phyloP scores from a whole-genome alignment of 2,329 filamentous ascomycete species.

The Fusarium mangiferae region DNA sequence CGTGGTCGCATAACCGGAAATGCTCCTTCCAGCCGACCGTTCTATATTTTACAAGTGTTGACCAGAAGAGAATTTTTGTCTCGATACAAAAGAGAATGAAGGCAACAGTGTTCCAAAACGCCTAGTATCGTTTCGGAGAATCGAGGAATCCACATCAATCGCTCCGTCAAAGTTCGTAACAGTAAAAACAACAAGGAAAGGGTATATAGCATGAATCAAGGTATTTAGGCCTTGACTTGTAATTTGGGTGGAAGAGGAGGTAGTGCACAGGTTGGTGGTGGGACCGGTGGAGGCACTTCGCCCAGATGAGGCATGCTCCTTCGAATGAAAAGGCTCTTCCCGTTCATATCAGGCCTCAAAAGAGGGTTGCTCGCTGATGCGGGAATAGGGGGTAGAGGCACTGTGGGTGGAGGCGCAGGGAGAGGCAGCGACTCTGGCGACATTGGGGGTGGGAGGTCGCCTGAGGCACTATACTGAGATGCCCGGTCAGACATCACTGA shows the following conservation, averaged over 20 bases:
- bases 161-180: constrained; percentile 33
- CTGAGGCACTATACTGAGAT: constrained; percentile 34
- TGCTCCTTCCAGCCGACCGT: constrained; percentile 17
- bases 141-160: constrained; percentile 27
- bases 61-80: constrained; percentile 2
- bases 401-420: constrained; percentile 45
- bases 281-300: constrained; percentile 63
- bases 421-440: constrained; percentile 38
- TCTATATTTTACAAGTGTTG: constrained; percentile 35
- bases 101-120: constrained; percentile 22
- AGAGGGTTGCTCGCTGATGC: constrained; percentile 37
- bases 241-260: constrained; percentile 59
- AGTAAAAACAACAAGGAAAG: constrained; percentile 18
- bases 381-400: constrained; percentile 48
- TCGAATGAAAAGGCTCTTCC: constrained; percentile 48
- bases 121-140: constrained; percentile 24
- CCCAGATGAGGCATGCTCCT: constrained; percentile 63
- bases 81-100: constrained; percentile 14
- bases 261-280: constrained; percentile 65
- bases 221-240: constrained; percentile 28
- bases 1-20: constrained; percentile 34
- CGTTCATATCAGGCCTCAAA: constrained; percentile 33
- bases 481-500: constrained; percentile 44
- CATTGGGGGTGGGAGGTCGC: constrained; percentile 41
- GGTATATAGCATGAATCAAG: constrained; percentile 6